A percentile compares a stretch with the other conserved stretches of the same genome.
These are phyloP conservation scores for Aeschynomene evenia DNA, from an alignment of 306 rosid genomes.

Conservation along the genomic window DNA sequence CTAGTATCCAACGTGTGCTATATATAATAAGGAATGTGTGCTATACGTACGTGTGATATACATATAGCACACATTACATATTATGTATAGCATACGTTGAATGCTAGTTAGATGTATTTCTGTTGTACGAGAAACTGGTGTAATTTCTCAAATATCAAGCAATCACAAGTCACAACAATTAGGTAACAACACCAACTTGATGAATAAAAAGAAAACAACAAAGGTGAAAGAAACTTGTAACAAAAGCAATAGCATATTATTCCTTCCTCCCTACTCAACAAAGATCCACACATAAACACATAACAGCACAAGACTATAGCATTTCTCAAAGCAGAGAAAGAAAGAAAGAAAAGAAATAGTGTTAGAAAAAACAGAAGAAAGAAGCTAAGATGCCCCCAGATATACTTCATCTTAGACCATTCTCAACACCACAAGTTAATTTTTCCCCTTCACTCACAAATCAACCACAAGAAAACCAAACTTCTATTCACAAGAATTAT, in stretches of 20 bases:
- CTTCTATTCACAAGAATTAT: slow-evolving; percentile 33
- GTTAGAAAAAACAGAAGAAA: not conserved
- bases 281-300: slow-evolving; percentile 18
- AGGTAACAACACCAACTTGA: slow-evolving; percentile 37
- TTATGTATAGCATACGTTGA: no score
- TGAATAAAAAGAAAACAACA: slow-evolving; percentile 32
- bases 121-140: no score
- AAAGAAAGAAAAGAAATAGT: not conserved
- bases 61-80: no score
- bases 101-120: no score
- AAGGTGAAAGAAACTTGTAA: slow-evolving; percentile 51
- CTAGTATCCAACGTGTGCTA: no score
- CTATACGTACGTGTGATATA: no score
- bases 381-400: slow-evolving; percentile 65
- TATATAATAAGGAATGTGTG: no score
- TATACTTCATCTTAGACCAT: slow-evolving; percentile 49
- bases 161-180: slow-evolving; percentile 37
- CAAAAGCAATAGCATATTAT: slow-evolving; percentile 58
- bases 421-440: slow-evolving; percentile 40
- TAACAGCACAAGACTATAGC: slow-evolving; percentile 19
- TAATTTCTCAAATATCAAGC: slow-evolving; percentile 16
- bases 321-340: slow-evolving; percentile 29
- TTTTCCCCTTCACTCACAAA: slow-evolving; percentile 43
- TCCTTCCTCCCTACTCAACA: slow-evolving; percentile 68
- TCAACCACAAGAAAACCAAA: slow-evolving; percentile 34